Conservation (phyloP, 2,329 filamentous ascomycete species). For the Fonsecaea nubica region DNA sequence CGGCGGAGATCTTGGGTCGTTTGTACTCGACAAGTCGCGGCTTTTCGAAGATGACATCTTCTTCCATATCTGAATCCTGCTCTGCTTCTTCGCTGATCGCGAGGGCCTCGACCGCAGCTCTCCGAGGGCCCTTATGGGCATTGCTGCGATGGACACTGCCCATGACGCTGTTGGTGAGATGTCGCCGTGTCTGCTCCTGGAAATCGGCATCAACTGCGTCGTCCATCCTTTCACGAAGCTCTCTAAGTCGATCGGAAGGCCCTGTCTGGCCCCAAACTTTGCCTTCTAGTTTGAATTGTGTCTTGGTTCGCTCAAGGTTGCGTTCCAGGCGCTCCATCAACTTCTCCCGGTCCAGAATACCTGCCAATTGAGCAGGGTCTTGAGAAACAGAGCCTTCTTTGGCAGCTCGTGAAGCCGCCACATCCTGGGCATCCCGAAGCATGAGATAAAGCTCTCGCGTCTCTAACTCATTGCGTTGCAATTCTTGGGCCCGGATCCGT, state of each 20-base stretch:
- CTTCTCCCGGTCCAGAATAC: constrained; percentile 88
- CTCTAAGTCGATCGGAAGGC: constrained; percentile 88
- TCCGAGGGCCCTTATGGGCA: constrained; percentile 46
- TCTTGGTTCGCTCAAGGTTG: constrained; percentile 96
- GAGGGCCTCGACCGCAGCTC: constrained; percentile 47
- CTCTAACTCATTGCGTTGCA: constrained; percentile 93
- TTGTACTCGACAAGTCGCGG: constrained; percentile 79
- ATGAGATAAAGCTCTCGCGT: constrained; percentile 97
- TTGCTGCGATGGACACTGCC: constrained; percentile 70
- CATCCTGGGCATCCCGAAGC: constrained; percentile 95
- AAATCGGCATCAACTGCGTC: constrained; percentile 62
- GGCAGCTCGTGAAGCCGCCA: constrained; percentile 85
- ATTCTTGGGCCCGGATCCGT: constrained; percentile 82
- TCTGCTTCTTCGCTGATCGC: constrained; percentile 53
- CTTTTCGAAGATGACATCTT: constrained; percentile 75
- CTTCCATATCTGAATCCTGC: constrained; percentile 63
- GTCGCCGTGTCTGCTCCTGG: constrained; percentile 62
- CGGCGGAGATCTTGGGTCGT: constrained; percentile 68
- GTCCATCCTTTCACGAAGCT: constrained; percentile 95
- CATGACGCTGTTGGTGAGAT: constrained; percentile 75
- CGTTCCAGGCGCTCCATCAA: constrained; percentile 94
- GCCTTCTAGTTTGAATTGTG: constrained; percentile 94
- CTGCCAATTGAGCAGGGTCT: constrained; percentile 80
- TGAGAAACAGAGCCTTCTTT: constrained; percentile 63
- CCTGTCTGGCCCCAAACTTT: constrained; percentile 86